Base-by-base conservation (phyloP, 2,329 filamentous ascomycete species). In the Fusarium sp. region DNA sequence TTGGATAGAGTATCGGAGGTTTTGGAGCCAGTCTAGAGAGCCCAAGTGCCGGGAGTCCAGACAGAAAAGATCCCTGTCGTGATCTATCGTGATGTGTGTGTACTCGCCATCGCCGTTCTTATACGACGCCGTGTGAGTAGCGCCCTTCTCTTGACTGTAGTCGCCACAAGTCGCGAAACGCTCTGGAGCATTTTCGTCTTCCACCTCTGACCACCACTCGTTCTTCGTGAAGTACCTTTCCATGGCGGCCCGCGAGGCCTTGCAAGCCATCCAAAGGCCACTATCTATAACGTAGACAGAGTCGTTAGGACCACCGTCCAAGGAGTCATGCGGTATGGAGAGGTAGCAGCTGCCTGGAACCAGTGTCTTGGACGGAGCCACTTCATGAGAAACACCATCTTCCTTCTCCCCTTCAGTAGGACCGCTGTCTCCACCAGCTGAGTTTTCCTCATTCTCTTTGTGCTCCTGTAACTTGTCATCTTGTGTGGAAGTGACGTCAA, bases 131-230 rank as follows among this genome's bases (percentile, higher is more conserved):
- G 71, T 62, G 2, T 72, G 71, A 14, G 64, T 10, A 3, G 3
- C 9, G 2, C 4, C 61, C 2, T 30, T 11, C 5, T 54, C 32
- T 0, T 20, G 18, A 1, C n/a, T 18, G 23, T 43, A 61, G 11
- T 43, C n/a, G 2, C 71, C 50, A 3, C 41, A 25, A 3, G n/a
- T 10, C 2, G 64, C 56, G 8, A 39, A 43, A 18, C 41, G 60
- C n/a, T 50, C 58, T 23, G 71, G 63, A 4, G 68, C 64, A 13
- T 41, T 48, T 0, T 59, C 43, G 1, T 43, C 37, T 9, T 61
- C 34, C 3, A 58, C 0, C 3, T 56, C 25, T 4, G 73, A 75
- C 69, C 73, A 75, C 73, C 73, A 75, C 32, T 75, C 69, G 20
- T 75, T 75, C 20, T 11, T 73, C 0, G 1, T 9, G n/a, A 75